phyloP scores from a whole-genome alignment of 352 stramenopile species.

The Phytophthora capsici region DNA sequence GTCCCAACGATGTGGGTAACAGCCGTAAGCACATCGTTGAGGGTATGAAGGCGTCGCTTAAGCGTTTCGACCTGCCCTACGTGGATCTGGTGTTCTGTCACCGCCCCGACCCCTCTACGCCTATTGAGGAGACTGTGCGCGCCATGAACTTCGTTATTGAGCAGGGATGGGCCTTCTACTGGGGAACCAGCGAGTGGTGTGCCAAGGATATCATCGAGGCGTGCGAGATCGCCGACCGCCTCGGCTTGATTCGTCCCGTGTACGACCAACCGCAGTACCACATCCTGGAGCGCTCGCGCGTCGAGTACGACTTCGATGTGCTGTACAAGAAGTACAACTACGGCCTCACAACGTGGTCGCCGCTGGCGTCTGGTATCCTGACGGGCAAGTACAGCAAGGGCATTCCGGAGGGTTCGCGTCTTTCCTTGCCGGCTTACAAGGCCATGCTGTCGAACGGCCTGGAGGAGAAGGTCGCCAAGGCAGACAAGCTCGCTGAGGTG shows the following conservation, averaged over 20 bases:
- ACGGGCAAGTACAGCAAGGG: conserved; percentile 87
- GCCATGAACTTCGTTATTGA: conserved; percentile 70
- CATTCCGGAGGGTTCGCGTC: conserved; percentile 70
- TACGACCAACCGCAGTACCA: conserved; percentile 82
- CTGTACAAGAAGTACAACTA: conserved; percentile 79
- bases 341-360: conserved; percentile 77
- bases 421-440: conserved; percentile 63
- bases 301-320: conserved; percentile 78
- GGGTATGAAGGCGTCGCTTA: conserved; percentile 62
- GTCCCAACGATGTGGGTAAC: conserved; percentile 46
- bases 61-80: conserved; percentile 61
- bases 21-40: conserved; percentile 71
- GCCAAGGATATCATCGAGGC: conserved; percentile 72
- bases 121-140: conserved; percentile 77
- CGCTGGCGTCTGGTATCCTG: conserved; percentile 69
- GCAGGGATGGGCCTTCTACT: conserved; percentile 54
- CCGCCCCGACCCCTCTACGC: conserved; percentile 60
- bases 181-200: conserved; percentile 82
- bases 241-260: conserved; percentile 45
- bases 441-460: conserved; percentile 54
- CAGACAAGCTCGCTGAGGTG: conserved; percentile 51
- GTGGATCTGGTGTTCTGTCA: conserved; percentile 80
- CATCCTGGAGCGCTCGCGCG: conserved; percentile 70
- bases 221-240: conserved; percentile 50
- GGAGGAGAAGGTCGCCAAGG: conserved; percentile 56